Evolutionary conservation across 768 basidiomycete genomes (phyloP).

Genomic region (Kwoniella europaea): DNA sequence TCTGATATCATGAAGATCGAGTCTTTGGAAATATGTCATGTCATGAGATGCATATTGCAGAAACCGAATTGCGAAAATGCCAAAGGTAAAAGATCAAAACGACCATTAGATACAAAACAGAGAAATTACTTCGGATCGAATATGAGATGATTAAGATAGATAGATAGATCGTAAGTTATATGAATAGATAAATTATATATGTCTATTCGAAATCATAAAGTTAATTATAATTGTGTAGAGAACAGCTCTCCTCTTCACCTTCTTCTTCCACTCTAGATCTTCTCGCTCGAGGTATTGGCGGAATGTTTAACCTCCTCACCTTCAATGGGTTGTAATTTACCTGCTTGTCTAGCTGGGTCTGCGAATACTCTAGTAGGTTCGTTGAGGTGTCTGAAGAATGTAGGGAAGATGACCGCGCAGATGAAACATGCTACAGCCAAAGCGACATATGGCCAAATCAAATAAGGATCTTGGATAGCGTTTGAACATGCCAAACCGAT

Average conservation of each 20-base stretch:
- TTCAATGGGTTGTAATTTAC: conserved; percentile 11
- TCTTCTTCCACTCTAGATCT: neutral
- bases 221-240: no score
- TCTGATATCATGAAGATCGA: no score
- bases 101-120: neutral
- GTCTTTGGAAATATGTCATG: neutral
- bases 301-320: neutral
- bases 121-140: neutral
- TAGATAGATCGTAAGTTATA: no score
- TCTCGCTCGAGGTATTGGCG: neutral
- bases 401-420: conserved; percentile 47
- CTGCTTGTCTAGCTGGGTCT: conserved; percentile 42
- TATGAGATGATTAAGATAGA: no score
- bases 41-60: neutral
- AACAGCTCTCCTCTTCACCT: neutral
- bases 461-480: conserved; percentile 55
- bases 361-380: conserved; percentile 41
- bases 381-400: conserved; percentile 51
- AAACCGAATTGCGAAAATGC: neutral
- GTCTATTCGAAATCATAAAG: neutral
- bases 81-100: neutral
- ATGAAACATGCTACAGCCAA: conserved; percentile 44
- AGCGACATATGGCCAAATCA: conserved; percentile 53
- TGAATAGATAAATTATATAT: no score
- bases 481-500: conserved; percentile 50